Percentiles rank a stretch among this genome's conserved stretches.
These are phyloP conservation scores for Dactylonectria macrodidyma DNA, from an alignment of 2,329 filamentous ascomycete species.

Conservation along the genomic window DNA sequence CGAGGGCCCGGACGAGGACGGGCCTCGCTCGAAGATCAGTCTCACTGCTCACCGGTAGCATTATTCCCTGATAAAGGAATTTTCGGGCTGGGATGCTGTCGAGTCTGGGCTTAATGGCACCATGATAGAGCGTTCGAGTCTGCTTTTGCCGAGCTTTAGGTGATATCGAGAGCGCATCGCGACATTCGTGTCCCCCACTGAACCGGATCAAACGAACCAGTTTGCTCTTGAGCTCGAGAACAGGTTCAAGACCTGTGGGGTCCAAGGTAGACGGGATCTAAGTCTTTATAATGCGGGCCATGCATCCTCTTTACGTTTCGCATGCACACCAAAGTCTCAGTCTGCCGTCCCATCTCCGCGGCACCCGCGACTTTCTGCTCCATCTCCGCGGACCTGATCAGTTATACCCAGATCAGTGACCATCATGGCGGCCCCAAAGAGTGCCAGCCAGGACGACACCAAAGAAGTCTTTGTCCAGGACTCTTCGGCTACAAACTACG, in stretches of 20 bases:
- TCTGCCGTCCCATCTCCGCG: slow-evolving; percentile 29
- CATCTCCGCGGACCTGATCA: slow-evolving; percentile 4
- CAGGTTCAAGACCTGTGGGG: not conserved
- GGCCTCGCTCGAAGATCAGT: slow-evolving; percentile 23
- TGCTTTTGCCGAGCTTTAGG: slow-evolving; percentile 38
- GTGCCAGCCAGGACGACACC: slow-evolving; percentile 30
- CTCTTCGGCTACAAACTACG: slow-evolving; percentile 26
- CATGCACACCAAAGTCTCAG: slow-evolving; percentile 30
- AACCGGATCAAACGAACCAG: slow-evolving; percentile 12
- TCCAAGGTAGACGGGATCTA: not conserved
- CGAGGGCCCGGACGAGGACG: slow-evolving; percentile 18
- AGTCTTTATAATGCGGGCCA: slow-evolving; percentile 43
- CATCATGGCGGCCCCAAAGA: slow-evolving; percentile 38
- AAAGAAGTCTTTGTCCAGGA: slow-evolving; percentile 35
- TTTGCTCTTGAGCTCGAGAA: slow-evolving; percentile 7
- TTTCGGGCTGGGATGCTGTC: slow-evolving; percentile 6
- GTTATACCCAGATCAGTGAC: not conserved
- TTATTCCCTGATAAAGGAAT: not conserved
- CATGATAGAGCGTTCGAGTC: slow-evolving; percentile 19
- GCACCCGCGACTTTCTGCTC: slow-evolving; percentile 3
- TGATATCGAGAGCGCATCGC: slow-evolving; percentile 44
- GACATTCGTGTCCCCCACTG: slow-evolving; percentile 39
- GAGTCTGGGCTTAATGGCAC: slow-evolving; percentile 5
- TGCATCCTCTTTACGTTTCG: slow-evolving; percentile 31
- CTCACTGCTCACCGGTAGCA: not conserved